phyloP scores from a whole-genome alignment of 108 stramenopile genomes.

The Pseudonitzschia pungens region DNA sequence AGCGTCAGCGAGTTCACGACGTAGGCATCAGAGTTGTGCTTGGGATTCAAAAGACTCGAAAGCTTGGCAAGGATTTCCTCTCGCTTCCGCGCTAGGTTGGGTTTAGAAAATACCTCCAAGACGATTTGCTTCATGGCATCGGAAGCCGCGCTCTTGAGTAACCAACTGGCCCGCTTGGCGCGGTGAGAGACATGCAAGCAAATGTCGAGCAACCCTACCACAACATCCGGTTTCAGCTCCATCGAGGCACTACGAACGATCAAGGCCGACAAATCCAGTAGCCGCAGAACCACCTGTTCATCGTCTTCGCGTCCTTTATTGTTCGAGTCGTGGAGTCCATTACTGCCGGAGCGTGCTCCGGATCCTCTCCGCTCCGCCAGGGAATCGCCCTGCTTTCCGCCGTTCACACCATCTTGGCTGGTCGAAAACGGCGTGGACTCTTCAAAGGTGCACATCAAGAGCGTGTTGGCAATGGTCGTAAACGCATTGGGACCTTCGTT shows the following conservation, averaged over 20 bases:
- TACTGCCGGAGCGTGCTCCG: neutral
- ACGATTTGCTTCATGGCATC: constrained; percentile 77
- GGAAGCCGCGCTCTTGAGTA: constrained; percentile 74
- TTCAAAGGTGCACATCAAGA: constrained; percentile 69
- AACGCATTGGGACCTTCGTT: constrained; percentile 38
- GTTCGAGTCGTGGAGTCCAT: neutral
- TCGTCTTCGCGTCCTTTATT: constrained; percentile 33
- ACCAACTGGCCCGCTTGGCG: constrained; percentile 47
- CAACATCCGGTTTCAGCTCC: constrained; percentile 33
- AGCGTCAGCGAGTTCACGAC: constrained; percentile 78
- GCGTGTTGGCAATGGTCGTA: constrained; percentile 61
- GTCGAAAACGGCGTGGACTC: constrained; percentile 25
- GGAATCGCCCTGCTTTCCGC: neutral
- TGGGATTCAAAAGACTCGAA: constrained; percentile 83
- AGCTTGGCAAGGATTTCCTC: constrained; percentile 75
- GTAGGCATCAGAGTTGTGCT: constrained; percentile 59
- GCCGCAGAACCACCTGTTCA: constrained; percentile 76
- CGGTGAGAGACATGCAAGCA: constrained; percentile 72
- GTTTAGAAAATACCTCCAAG: constrained; percentile 67
- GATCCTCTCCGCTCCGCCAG: neutral
- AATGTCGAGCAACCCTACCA: constrained; percentile 72
- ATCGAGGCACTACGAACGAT: constrained; percentile 61
- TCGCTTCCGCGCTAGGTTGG: constrained; percentile 50
- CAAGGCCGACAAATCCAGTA: constrained; percentile 69
- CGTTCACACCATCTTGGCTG: neutral